phyloP scores from a whole-genome alignment of 1,284 basidiomycete genomes.

The Cutaneotrichosporon cavernicola region DNA sequence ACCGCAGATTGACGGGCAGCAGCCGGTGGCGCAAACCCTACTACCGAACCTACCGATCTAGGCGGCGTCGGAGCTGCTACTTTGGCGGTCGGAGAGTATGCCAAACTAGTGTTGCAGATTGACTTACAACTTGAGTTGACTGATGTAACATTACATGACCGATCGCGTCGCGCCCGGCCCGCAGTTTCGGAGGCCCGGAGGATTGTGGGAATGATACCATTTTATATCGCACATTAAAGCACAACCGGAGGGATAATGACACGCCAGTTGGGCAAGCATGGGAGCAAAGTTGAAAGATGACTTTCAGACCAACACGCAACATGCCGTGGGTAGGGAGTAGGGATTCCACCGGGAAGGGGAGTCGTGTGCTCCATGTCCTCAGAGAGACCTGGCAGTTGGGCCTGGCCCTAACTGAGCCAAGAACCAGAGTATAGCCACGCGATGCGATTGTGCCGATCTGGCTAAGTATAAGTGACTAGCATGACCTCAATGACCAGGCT shows the following conservation, averaged over 20 bases:
- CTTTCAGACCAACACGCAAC: not conserved
- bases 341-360: not conserved
- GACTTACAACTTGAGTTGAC: too few relatives aligned
- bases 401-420: not conserved
- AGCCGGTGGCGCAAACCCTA: not conserved
- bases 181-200: not conserved
- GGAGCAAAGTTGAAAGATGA: too few relatives aligned
- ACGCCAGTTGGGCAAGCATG: not conserved
- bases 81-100: too few relatives aligned
- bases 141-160: not conserved
- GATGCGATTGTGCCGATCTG: too few relatives aligned
- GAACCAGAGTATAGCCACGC: too few relatives aligned
- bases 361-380: not conserved
- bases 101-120: too few relatives aligned
- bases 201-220: not conserved
- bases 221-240: not conserved
- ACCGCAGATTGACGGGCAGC: not conserved
- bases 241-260: not conserved
- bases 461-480: too few relatives aligned
- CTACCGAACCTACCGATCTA: not conserved
- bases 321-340: not conserved
- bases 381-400: not conserved
- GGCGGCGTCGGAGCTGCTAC: too few relatives aligned
- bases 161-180: not conserved
- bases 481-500: too few relatives aligned